phyloP scores from a whole-genome alignment of 257 asterid genomes.

The Salvia hispanica region DNA sequence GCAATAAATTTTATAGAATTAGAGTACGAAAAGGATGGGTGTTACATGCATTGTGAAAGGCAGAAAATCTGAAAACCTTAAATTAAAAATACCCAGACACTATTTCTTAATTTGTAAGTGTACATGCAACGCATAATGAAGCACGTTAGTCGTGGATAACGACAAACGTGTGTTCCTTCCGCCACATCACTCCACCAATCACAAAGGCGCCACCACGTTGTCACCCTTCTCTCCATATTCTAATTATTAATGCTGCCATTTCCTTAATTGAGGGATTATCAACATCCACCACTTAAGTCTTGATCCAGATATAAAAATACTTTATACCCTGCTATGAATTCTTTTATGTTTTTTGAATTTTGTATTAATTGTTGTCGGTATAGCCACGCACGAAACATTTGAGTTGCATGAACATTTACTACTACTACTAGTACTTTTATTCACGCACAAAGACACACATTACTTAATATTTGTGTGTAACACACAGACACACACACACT shows the following conservation, averaged over 20 bases:
- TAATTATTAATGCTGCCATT: not conserved
- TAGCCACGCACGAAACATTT: not conserved
- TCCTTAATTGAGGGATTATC: slow-evolving; percentile 16
- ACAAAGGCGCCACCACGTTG: slow-evolving; percentile 53
- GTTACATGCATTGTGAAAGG: no score
- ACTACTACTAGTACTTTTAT: not conserved
- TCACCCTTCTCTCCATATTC: slow-evolving; percentile 19
- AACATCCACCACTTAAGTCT: no score
- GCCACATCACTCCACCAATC: slow-evolving; percentile 41
- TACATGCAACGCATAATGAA: slow-evolving; percentile 50
- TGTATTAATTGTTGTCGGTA: not conserved
- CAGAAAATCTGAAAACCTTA: no score
- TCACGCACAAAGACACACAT: slow-evolving; percentile 5
- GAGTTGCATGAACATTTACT: slow-evolving; percentile 11
- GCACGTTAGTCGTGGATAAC: slow-evolving; percentile 46
- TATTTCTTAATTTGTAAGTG: slow-evolving; percentile 16
- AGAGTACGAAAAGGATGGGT: no score
- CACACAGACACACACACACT: no score
- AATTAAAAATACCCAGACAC: not conserved
- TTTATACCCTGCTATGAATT: no score
- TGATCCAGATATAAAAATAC: not conserved
- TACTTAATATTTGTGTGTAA: not conserved
- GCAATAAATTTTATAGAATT: no score
- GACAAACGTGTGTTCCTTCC: slow-evolving; percentile 44
- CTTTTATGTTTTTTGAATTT: not conserved